phyloP scores from a whole-genome alignment of 345 rosid species.

The Brassica juncea region DNA sequence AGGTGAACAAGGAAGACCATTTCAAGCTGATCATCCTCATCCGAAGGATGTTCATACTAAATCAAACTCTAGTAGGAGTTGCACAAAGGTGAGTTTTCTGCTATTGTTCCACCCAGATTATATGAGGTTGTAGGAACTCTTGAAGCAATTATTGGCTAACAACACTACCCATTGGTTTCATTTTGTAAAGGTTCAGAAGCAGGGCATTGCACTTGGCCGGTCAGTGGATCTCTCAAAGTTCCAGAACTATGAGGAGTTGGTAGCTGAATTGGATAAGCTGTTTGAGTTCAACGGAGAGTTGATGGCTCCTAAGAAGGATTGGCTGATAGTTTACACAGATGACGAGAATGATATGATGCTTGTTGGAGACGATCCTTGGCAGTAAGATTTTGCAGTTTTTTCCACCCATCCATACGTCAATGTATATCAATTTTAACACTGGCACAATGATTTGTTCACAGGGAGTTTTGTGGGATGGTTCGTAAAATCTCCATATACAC shows the following conservation, averaged over 20 bases:
- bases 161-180: not conserved
- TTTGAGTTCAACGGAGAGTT: slow-evolving; percentile 78
- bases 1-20: slow-evolving; percentile 49
- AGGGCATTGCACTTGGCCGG: slow-evolving; percentile 74
- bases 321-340: slow-evolving; percentile 81
- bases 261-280: slow-evolving; percentile 62
- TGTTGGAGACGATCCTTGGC: slow-evolving; percentile 97
- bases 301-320: slow-evolving; percentile 57
- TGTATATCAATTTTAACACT: not conserved
- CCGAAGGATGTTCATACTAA: slow-evolving; percentile 48
- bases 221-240: slow-evolving; percentile 84
- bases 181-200: slow-evolving; percentile 67
- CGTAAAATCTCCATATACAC: slow-evolving; percentile 68
- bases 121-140: not conserved
- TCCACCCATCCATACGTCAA: not conserved
- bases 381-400: slow-evolving; percentile 50
- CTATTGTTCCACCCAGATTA: not conserved
- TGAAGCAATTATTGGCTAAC: not conserved
- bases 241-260: slow-evolving; percentile 60
- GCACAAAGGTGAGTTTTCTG: slow-evolving; percentile 58
- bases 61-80: slow-evolving; percentile 59
- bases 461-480: slow-evolving; percentile 85
- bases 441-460: slow-evolving; percentile 28
- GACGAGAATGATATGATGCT: slow-evolving; percentile 93
- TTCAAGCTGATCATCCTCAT: slow-evolving; percentile 39